A percentile compares a stretch with the other conserved stretches of the same genome.
phyloP scores from a whole-genome alignment of 2,329 filamentous ascomycete species.

The Sporothrix globosa region DNA sequence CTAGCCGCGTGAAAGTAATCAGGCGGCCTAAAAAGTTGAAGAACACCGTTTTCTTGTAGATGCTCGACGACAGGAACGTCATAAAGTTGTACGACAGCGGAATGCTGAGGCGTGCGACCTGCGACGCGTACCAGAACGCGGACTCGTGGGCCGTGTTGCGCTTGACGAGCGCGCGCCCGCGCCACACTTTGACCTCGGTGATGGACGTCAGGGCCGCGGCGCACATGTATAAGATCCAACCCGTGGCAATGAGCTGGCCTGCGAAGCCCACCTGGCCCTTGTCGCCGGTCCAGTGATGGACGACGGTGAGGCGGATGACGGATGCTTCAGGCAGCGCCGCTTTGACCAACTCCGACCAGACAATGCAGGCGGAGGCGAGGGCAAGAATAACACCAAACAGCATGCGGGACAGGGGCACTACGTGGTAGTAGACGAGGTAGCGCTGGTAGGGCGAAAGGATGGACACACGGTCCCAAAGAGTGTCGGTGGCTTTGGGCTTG shows the following conservation, averaged over 20 bases:
- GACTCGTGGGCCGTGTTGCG: conserved; percentile 91
- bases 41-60: conserved; percentile 80
- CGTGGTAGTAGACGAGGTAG: conserved; percentile 73
- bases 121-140: conserved; percentile 93
- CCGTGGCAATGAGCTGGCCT: conserved; percentile 79
- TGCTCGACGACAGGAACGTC: conserved; percentile 75
- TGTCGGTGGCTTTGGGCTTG: conserved; percentile 56
- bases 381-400: conserved; percentile 68
- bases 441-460: conserved; percentile 80
- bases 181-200: conserved; percentile 95
- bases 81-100: conserved; percentile 96
- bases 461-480: conserved; percentile 57
- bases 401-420: conserved; percentile 71
- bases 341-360: conserved; percentile 94
- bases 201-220: conserved; percentile 83
- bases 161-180: conserved; percentile 84
- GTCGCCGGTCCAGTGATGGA: conserved; percentile 74
- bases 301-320: conserved; percentile 65
- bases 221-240: conserved; percentile 97
- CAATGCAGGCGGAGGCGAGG: conserved; percentile 76
- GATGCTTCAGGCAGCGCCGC: conserved; percentile 77
- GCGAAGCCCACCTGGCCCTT: conserved; percentile 80
- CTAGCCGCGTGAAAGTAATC: conserved; percentile 81
- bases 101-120: conserved; percentile 89
- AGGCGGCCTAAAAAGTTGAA: conserved; percentile 82